phyloP scores from a whole-genome alignment of 140 eudicot species.

The Ambrosia hybrid region DNA sequence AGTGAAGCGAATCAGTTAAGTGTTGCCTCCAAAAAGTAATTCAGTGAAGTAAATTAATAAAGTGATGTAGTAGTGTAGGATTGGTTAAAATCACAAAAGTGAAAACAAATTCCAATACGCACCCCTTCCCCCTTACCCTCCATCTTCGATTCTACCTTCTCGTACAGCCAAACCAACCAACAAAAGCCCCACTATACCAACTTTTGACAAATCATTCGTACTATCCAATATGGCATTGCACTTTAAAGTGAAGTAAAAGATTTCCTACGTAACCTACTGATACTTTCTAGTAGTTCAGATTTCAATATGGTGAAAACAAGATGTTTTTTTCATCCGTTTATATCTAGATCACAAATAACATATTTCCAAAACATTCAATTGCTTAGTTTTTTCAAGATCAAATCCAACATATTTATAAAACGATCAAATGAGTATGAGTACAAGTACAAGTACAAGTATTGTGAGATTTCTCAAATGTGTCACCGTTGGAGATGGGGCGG shows the following conservation, averaged over 20 bases:
- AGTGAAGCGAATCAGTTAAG: too few relatives aligned
- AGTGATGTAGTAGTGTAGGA: too few relatives aligned
- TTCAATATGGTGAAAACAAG: slow-evolving; percentile 1
- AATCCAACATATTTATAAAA: background rate
- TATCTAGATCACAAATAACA: background rate
- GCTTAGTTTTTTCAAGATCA: background rate
- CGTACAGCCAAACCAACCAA: slow-evolving; percentile 19
- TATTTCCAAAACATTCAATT: background rate
- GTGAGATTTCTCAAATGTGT: slow-evolving; percentile 77
- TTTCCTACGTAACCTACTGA: slow-evolving; percentile 19
- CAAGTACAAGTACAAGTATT: slow-evolving; percentile 29
- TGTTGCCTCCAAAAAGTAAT: too few relatives aligned
- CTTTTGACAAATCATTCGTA: slow-evolving; percentile 14
- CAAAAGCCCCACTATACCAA: slow-evolving; percentile 22
- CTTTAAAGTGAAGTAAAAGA: slow-evolving; percentile 25
- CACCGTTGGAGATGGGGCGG: slow-evolving; percentile 86
- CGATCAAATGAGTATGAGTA: slow-evolving; percentile 12
- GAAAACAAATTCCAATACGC: too few relatives aligned
- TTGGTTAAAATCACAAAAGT: too few relatives aligned
- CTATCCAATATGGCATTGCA: slow-evolving; percentile 14
- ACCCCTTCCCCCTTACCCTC: too few relatives aligned
- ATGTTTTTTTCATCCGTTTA: background rate
- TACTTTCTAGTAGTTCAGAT: slow-evolving; percentile 13
- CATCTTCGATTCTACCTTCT: too few relatives aligned
- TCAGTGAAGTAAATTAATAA: too few relatives aligned